These are phyloP conservation scores for Pueraria montana DNA, from an alignment of 306 rosid genomes.

Conservation along the genomic window DNA sequence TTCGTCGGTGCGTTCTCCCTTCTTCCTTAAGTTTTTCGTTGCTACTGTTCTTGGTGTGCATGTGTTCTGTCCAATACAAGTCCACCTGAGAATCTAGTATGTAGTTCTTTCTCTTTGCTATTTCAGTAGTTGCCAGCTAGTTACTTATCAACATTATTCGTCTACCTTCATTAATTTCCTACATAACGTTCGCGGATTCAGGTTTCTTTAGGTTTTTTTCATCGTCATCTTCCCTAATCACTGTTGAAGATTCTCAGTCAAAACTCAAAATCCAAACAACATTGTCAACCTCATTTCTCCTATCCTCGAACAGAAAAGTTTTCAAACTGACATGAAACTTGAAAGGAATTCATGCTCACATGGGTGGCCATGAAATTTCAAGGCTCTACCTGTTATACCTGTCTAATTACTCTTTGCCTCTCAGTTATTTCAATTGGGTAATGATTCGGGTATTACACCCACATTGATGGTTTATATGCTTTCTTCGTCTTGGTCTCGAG, in stretches of 20 bases:
- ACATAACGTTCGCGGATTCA: background rate
- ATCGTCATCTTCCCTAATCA: background rate
- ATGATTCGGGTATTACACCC: slow-evolving; percentile 61
- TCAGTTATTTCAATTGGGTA: slow-evolving; percentile 64
- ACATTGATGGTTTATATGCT: slow-evolving; percentile 62
- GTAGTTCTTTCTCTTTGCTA: background rate
- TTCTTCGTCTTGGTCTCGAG: slow-evolving; percentile 60
- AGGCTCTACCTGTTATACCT: slow-evolving; percentile 79
- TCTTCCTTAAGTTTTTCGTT: background rate
- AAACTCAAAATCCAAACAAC: background rate
- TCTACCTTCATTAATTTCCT: background rate
- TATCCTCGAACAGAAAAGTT: background rate
- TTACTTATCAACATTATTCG: background rate
- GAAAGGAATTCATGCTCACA: slow-evolving; percentile 66
- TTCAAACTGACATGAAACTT: background rate
- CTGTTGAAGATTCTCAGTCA: background rate
- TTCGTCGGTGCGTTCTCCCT: background rate
- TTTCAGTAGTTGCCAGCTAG: background rate
- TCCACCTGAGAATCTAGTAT: background rate
- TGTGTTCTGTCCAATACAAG: background rate
- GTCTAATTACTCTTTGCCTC: slow-evolving; percentile 72
- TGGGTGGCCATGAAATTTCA: slow-evolving; percentile 70
- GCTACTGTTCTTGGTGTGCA: background rate
- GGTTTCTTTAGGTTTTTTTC: background rate
- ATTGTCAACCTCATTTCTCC: background rate